These are phyloP conservation scores for Cryptococcus maquisensis DNA, from an alignment of 1,284 basidiomycete species.

Conservation along the genomic window DNA sequence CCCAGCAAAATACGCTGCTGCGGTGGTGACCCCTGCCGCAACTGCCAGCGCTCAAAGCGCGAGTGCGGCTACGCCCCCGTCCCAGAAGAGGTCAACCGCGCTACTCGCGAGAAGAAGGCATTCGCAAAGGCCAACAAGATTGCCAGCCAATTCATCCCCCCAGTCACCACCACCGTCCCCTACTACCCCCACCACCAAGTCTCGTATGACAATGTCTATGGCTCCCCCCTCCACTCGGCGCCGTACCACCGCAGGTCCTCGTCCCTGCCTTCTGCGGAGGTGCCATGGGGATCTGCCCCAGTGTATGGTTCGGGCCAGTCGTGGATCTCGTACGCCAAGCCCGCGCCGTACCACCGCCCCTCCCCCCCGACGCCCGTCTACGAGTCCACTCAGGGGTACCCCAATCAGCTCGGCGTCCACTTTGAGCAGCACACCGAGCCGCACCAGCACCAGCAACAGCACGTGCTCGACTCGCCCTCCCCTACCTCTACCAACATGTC, in stretches of 20 bases:
- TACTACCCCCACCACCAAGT: conserved; percentile 28
- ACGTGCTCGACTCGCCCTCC: conserved; percentile 14
- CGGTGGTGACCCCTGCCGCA: conserved; percentile 43
- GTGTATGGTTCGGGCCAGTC: conserved; percentile 9
- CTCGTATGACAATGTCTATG: neutral
- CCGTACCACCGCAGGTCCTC: conserved; percentile 19
- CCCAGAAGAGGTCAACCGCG: conserved; percentile 46
- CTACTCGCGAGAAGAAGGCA: conserved; percentile 45
- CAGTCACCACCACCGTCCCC: conserved; percentile 23
- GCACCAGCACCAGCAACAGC: neutral
- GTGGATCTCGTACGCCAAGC: too few relatives aligned
- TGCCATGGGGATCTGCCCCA: neutral
- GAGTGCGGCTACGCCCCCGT: conserved; percentile 47
- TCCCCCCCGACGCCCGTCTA: conserved; percentile 25
- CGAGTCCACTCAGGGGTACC: conserved; percentile 14
- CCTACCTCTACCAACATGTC: conserved; percentile 37
- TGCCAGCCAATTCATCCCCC: conserved; percentile 12
- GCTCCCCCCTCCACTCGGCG: conserved; percentile 22
- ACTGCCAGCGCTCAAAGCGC: conserved; percentile 44
- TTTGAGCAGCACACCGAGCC: neutral
- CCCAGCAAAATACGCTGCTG: conserved; percentile 48
- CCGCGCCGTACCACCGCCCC: conserved; percentile 3
- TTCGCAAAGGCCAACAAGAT: conserved; percentile 35
- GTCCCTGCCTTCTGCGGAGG: neutral
- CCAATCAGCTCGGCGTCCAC: conserved; percentile 11